Evolutionary conservation across 768 basidiomycete species (phyloP).

Genomic region (Termitomyces sp.): DNA sequence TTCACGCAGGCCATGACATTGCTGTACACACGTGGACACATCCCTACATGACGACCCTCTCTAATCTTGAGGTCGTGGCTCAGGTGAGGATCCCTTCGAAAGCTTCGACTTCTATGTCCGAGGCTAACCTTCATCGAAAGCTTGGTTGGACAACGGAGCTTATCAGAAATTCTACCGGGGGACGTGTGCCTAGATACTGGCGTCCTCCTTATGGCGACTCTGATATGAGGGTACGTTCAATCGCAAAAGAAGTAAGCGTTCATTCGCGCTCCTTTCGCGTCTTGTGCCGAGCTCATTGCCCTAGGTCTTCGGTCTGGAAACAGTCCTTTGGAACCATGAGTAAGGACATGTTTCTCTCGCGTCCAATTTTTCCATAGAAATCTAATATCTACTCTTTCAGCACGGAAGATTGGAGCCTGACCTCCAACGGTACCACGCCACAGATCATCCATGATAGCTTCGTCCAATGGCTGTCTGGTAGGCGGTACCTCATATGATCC

Average conservation of each 20-base stretch:
- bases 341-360: slow-evolving; percentile 28
- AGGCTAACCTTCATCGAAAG: slow-evolving; percentile 23
- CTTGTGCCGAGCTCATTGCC: not conserved
- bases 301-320: slow-evolving; percentile 70
- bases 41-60: slow-evolving; percentile 77
- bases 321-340: slow-evolving; percentile 94
- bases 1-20: slow-evolving; percentile 43
- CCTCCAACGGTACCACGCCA: slow-evolving; percentile 38
- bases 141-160: slow-evolving; percentile 81
- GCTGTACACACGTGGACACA: slow-evolving; percentile 69
- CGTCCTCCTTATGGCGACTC: slow-evolving; percentile 85
- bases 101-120: not conserved
- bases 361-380: not conserved
- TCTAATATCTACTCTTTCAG: slow-evolving; percentile 28
- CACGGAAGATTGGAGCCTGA: slow-evolving; percentile 75
- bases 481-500: slow-evolving; percentile 7
- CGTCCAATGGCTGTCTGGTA: slow-evolving; percentile 55
- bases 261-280: not conserved
- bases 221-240: slow-evolving; percentile 80
- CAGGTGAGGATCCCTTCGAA: slow-evolving; percentile 37
- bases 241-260: slow-evolving; percentile 67
- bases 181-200: slow-evolving; percentile 72
- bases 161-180: slow-evolving; percentile 78
- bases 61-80: slow-evolving; percentile 64
- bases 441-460: slow-evolving; percentile 46